phyloP scores from a whole-genome alignment of 371 early-diverging fungal genomes.

The Apophysomyces elegans region DNA sequence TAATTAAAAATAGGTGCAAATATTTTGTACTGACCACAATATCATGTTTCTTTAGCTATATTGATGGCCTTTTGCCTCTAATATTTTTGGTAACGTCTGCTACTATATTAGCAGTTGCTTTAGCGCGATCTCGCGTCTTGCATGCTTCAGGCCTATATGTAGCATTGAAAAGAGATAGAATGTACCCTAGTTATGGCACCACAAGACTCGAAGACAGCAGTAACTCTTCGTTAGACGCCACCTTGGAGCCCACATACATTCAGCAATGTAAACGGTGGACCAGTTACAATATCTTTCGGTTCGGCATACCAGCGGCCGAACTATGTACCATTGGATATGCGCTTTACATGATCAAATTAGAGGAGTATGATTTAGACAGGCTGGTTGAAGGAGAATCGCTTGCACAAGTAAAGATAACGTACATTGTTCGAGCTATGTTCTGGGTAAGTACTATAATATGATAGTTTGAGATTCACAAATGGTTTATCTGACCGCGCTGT shows the following conservation, averaged over 20 bases:
- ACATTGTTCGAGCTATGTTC: slow-evolving; percentile 15
- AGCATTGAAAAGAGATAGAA: slow-evolving; percentile 18
- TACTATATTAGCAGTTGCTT: background rate
- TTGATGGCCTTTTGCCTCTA: slow-evolving; percentile 20
- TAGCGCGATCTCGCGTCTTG: background rate
- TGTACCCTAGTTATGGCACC: slow-evolving; percentile 23
- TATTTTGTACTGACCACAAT: background rate
- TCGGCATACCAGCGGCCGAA: slow-evolving; percentile 11
- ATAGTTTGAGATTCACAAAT: background rate
- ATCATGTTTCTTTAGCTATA: slow-evolving; percentile 7
- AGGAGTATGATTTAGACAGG: slow-evolving; percentile 18
- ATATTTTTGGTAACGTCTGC: slow-evolving; percentile 13
- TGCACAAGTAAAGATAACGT: slow-evolving; percentile 4
- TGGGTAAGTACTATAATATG: slow-evolving; percentile 27
- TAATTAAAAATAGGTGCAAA: slow-evolving; percentile 7
- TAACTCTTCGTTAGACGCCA: background rate
- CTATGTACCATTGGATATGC: slow-evolving; percentile 12
- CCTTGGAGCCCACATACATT: background rate
- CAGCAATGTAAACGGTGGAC: slow-evolving; percentile 21
- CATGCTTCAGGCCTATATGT: slow-evolving; percentile 1
- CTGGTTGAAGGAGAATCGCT: slow-evolving; percentile 22
- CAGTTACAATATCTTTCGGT: slow-evolving; percentile 14
- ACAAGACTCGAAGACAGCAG: background rate
- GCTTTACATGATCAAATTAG: slow-evolving; percentile 3
- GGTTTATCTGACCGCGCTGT: background rate